Evolutionary conservation across 2,329 filamentous ascomycete species (phyloP).

Genomic region (Hawksworthiomyces lignivorus): DNA sequence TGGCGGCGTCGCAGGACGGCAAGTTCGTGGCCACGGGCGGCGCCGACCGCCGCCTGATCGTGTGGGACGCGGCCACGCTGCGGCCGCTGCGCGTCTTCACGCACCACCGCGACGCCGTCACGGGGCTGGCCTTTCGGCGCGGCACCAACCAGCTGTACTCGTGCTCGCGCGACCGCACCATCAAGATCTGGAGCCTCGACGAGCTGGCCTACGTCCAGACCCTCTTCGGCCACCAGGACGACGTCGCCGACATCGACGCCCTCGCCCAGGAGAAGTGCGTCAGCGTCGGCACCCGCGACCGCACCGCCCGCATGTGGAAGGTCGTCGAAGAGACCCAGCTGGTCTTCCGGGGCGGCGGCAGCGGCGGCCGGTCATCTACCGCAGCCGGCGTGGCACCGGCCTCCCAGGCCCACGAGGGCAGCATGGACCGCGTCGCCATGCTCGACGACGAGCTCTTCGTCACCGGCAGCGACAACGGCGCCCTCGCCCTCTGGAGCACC

Average conservation of each 20-base stretch:
- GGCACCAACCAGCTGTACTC: slow-evolving; percentile 91
- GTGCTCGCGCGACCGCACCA: slow-evolving; percentile 80
- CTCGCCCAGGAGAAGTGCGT: slow-evolving; percentile 82
- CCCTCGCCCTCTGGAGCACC: slow-evolving; percentile 77
- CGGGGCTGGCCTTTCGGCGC: slow-evolving; percentile 74
- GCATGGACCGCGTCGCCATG: slow-evolving; percentile 85
- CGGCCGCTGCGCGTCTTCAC: slow-evolving; percentile 74
- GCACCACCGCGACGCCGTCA: slow-evolving; percentile 87
- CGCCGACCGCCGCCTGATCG: slow-evolving; percentile 72
- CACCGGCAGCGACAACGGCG: slow-evolving; percentile 87
- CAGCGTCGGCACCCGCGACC: slow-evolving; percentile 82
- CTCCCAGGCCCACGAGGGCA: slow-evolving; percentile 58
- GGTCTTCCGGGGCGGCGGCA: slow-evolving; percentile 80
- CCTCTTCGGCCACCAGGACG: slow-evolving; percentile 90
- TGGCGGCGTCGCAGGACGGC: slow-evolving; percentile 83
- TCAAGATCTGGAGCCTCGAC: slow-evolving; percentile 92
- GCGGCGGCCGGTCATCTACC: slow-evolving; percentile 36
- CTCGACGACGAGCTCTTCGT: slow-evolving; percentile 84
- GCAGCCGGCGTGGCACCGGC: slow-evolving; percentile 7
- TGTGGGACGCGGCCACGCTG: slow-evolving; percentile 78
- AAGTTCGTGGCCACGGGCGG: slow-evolving; percentile 89
- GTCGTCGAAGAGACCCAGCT: slow-evolving; percentile 92
- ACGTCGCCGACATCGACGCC: slow-evolving; percentile 76
- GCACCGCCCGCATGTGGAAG: slow-evolving; percentile 91
- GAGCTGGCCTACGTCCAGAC: slow-evolving; percentile 93